Base-by-base conservation (phyloP, 331 rosid genomes). In the Stylosanthes scabra region DNA sequence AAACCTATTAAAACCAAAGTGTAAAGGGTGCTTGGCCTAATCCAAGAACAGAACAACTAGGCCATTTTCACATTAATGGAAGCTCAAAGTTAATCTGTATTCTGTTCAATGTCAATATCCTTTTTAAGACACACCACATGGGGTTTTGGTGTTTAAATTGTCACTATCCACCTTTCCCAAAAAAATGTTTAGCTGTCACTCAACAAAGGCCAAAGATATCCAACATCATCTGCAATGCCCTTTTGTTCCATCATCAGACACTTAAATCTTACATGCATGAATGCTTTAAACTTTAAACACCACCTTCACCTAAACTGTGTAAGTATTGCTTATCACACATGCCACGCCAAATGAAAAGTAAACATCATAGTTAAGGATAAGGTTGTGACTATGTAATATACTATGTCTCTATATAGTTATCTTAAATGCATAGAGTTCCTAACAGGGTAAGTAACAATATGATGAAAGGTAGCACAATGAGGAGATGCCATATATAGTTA, bases 401-500 rank as follows among this genome's bases (percentile, higher is more conserved):
- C 5, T 6, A 34, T 34, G 6, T 34, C 4, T 34, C 4, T 4
- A 34, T 34, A 34, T 34, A 47, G 1, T 14, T 14, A 54, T 40
- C 27, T 63, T 63, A n/a, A 63, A 5, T 7, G 9, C 20, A 51
- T 13, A 44, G 67, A 63, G 39, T 39, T 78, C 56, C 78, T 62
- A 73, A 73, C 9, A 28, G 64, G 44, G 40, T 44, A 29, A 66
- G 68, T 79, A 66, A 61, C 66, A 39, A 70, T 63, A 74, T 55
- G 57, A 39, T 69, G 59, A 59, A 74, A 66, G 71, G 51, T 59
- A 68, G 71, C 67, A 63, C 68, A 63, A 37, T 62, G 63, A 55
- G 49, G 39, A 67, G 44, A 74, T 63, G 80, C 69, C 81, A 76
- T 68, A 68, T 34, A 34, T 86, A 85, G 80, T 86, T 84, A 87